A percentile compares a stretch with the other conserved stretches of the same genome.
phyloP scores from a whole-genome alignment of 495 filamentous ascomycete species.

The Jackrogersella minutella region DNA sequence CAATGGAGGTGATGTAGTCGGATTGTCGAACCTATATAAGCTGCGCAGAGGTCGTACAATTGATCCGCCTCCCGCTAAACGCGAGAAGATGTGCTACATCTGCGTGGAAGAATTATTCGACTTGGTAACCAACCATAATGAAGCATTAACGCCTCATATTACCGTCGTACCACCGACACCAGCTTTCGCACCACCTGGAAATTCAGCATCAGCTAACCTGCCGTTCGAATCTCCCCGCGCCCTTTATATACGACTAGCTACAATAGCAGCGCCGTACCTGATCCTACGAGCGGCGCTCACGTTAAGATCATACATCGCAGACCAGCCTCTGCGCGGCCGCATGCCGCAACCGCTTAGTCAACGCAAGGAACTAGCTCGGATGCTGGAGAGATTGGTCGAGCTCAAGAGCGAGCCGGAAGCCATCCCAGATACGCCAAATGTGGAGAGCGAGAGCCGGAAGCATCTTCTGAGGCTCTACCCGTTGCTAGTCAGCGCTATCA shows the following conservation, averaged over 20 bases:
- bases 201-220: slow-evolving; percentile 13
- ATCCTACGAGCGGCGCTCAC: slow-evolving; percentile 83
- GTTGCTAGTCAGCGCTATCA: slow-evolving; percentile 73
- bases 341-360: slow-evolving; percentile 90
- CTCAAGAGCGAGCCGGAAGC: slow-evolving; percentile 76
- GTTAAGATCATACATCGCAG: slow-evolving; percentile 82
- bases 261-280: slow-evolving; percentile 80
- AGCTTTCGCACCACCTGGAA: slow-evolving; percentile 22
- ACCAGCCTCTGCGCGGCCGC: slow-evolving; percentile 89
- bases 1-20: slow-evolving; percentile 52
- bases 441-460: slow-evolving; percentile 63
- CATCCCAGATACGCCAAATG: slow-evolving; percentile 68
- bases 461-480: slow-evolving; percentile 86
- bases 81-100: slow-evolving; percentile 77
- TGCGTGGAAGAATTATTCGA: slow-evolving; percentile 83
- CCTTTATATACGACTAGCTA: slow-evolving; percentile 68
- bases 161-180: slow-evolving; percentile 43
- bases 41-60: slow-evolving; percentile 74
- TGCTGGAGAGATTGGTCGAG: slow-evolving; percentile 68
- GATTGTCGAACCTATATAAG: slow-evolving; percentile 69
- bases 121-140: slow-evolving; percentile 64
- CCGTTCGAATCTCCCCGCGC: slow-evolving; percentile 39
- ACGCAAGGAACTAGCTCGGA: slow-evolving; percentile 76
- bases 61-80: slow-evolving; percentile 67
- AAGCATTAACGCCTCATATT: slow-evolving; percentile 42